These are phyloP conservation scores for Saccharomycopsis fermentans DNA, from an alignment of 805 yeast genomes.

Conservation along the genomic window DNA sequence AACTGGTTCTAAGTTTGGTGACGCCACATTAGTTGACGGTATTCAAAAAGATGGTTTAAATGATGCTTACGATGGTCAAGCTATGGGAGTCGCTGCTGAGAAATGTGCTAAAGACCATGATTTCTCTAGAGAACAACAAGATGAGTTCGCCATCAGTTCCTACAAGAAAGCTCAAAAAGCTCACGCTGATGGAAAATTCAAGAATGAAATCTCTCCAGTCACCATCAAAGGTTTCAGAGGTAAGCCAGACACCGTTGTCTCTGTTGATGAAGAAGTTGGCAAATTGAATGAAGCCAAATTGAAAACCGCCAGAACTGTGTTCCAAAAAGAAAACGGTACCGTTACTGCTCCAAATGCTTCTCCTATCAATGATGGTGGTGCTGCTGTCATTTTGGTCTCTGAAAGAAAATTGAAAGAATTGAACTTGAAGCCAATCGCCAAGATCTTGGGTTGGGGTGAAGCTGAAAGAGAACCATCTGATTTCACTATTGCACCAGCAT, in stretches of 20 bases:
- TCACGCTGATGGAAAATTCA: conserved; percentile 70
- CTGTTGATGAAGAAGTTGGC: conserved; percentile 73
- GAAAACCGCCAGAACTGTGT: conserved; percentile 82
- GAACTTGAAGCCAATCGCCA: conserved; percentile 80
- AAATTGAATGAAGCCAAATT: conserved; percentile 73
- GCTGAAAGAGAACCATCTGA: conserved; percentile 93
- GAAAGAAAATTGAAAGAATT: conserved; percentile 78
- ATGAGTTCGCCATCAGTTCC: conserved; percentile 73
- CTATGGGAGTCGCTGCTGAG: conserved; percentile 98
- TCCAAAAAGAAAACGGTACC: conserved; percentile 89
- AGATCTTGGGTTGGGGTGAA: conserved; percentile 92
- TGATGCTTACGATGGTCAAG: conserved; percentile 79
- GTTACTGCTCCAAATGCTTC: conserved; percentile 97
- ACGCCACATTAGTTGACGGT: conserved; percentile 71
- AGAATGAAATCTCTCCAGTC: conserved; percentile 73
- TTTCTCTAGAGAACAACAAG: conserved; percentile 79
- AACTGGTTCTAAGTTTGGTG: conserved; percentile 85
- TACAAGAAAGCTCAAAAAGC: conserved; percentile 84
- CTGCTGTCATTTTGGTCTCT: conserved; percentile 83
- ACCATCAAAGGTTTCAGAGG: conserved; percentile 86
- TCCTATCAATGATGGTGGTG: conserved; percentile 95
- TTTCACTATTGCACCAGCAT: conserved; percentile 92
- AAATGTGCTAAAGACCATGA: conserved; percentile 81
- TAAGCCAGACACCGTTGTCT: conserved; percentile 67
- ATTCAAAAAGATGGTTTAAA: conserved; percentile 84